A percentile compares a stretch with the other conserved stretches of the same genome.
phyloP scores from a whole-genome alignment of 345 rosid genomes.

The Rhodamnia argentea region DNA sequence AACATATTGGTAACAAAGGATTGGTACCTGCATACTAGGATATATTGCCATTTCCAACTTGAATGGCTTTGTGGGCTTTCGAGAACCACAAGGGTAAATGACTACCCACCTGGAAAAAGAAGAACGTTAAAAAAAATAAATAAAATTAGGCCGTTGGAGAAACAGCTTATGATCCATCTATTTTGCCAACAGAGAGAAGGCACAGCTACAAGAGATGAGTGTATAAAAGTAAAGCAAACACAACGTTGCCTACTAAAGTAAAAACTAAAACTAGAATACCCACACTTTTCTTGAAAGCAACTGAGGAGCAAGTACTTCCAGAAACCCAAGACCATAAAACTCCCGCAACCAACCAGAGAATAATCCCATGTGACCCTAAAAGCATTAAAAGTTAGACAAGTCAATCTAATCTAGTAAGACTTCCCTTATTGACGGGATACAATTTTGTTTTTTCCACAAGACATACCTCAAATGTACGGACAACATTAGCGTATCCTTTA shows the following conservation, averaged over 20 bases:
- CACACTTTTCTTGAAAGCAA: constrained; percentile 85
- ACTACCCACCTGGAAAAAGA: constrained; percentile 73
- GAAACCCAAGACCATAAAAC: constrained; percentile 74
- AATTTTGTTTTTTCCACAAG: background rate
- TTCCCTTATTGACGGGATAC: background rate
- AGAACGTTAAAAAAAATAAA: background rate
- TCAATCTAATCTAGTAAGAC: background rate
- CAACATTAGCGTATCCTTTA: constrained; percentile 63
- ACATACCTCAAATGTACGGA: constrained; percentile 79
- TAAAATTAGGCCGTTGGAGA: background rate
- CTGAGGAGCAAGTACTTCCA: constrained; percentile 76
- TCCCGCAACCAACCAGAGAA: constrained; percentile 98
- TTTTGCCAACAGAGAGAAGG: background rate
- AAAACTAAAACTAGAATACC: constrained; percentile 10
- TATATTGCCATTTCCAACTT: constrained; percentile 90
- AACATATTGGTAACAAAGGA: background rate
- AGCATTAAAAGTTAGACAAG: background rate
- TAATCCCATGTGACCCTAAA: constrained; percentile 61
- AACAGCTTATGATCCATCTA: background rate
- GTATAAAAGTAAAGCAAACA: background rate
- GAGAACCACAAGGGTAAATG: constrained; percentile 74
- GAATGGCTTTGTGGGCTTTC: constrained; percentile 52
- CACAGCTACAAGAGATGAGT: background rate
- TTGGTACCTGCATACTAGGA: constrained; percentile 51
- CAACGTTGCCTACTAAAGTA: background rate